phyloP scores from a whole-genome alignment of 2,329 filamentous ascomycete species.

The Trichoderma arundinaceum region DNA sequence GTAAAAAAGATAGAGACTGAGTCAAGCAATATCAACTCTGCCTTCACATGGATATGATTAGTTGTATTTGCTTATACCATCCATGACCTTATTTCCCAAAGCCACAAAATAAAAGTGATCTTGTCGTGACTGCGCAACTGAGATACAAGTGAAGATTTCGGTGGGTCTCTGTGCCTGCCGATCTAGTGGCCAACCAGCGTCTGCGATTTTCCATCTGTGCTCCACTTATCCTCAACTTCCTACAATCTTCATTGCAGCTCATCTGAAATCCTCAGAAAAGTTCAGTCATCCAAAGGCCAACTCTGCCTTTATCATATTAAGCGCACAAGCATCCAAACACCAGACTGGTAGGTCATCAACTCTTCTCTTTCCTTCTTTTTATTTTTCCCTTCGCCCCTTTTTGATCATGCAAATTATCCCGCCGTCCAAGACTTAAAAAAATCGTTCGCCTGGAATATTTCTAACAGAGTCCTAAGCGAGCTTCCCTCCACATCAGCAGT shows the following conservation, averaged over 20 bases:
- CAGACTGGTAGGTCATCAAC: neutral
- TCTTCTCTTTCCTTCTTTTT: neutral
- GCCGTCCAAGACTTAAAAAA: neutral
- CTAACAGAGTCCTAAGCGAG: neutral
- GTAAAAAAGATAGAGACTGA: too few relatives aligned
- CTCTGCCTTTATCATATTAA: neutral
- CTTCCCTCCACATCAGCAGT: neutral
- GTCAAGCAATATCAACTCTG: too few relatives aligned
- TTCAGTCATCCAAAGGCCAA: neutral
- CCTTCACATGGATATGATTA: neutral
- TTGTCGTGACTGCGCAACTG: conserved; percentile 18
- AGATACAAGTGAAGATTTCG: conserved; percentile 26
- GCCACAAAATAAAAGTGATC: neutral
- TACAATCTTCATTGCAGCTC: conserved; percentile 5
- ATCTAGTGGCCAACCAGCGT: conserved; percentile 27
- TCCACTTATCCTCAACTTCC: conserved; percentile 24
- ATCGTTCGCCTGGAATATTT: neutral
- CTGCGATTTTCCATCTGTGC: neutral
- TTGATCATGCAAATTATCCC: neutral
- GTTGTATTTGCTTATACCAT: neutral
- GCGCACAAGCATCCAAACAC: neutral
- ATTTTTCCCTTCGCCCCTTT: neutral
- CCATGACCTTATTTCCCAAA: neutral
- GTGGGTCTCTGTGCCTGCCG: conserved; percentile 14
- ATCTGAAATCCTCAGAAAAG: conserved; percentile 10